Base-by-base conservation (phyloP, 176 grass and related monocot genomes). In the Musa acuminata region DNA sequence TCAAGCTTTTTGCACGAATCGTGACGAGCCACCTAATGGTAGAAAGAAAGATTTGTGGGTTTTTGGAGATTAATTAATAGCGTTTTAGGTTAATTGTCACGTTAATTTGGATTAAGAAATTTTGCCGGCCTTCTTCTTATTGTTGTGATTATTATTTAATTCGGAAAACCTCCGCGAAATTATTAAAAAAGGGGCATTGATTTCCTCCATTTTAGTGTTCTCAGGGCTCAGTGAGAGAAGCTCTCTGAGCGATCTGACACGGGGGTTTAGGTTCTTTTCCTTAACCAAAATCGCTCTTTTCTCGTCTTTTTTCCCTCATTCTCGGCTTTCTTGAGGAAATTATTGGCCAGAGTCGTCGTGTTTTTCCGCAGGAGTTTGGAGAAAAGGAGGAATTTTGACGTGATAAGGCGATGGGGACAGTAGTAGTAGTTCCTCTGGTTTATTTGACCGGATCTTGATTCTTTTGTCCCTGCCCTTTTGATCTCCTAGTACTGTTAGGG, bases 311-410 rank as follows among this genome's bases (percentile, higher is more conserved):
- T 72, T 81, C 43, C 64, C 14, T 60, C 72, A 75, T 69, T 83
- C 80, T 80, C 80, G 80, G 55, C 71, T 43, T 43, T 43, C 35
- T 43, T 62, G 20, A 19, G 57, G 25, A 80, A 65, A 62, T 52
- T 79, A 55, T 66, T 10, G 21, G 62, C 52, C 4, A 60, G 65
- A 72, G 66, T 64, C 53, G 19, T 60, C 53, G 19, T 60, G 22
- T 29, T 79, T 77, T 87, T 82, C 35, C 9, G 16, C 21, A 51
- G 75, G 72, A 71, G 75, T 87, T 62, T n/a, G 14, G 19, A 59
- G 75, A 58, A 73, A 80, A 51, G 3, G 77, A 60, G 49, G 62
- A 66, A 76, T 62, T 79, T 72, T 71, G 70, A 52, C 23, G 25
- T 52, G 49, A 51, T 73, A 17, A 26, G 67, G 69, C 14, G 75